phyloP scores from a whole-genome alignment of 805 yeast species.

The Candida wancherniae region DNA sequence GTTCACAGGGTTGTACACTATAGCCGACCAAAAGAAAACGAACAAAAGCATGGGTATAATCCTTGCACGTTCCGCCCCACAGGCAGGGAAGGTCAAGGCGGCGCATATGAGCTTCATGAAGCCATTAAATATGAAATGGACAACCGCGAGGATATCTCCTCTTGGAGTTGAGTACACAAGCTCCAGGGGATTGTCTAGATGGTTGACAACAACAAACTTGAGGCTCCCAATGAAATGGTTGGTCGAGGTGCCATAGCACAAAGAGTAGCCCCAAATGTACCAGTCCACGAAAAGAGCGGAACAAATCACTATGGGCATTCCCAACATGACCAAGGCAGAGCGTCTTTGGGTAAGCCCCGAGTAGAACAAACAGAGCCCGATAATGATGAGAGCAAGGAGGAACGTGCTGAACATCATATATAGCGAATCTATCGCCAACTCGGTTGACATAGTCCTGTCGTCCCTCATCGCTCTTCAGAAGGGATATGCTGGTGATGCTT shows the following conservation, averaged over 20 bases:
- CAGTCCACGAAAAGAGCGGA: slow-evolving; percentile 37
- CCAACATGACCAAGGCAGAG: slow-evolving; percentile 37
- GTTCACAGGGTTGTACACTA: slow-evolving; percentile 40
- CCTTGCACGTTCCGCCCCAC: slow-evolving; percentile 41
- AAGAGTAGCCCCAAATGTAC: slow-evolving; percentile 43
- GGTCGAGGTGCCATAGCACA: slow-evolving; percentile 32
- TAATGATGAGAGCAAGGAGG: slow-evolving; percentile 26
- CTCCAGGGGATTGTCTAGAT: slow-evolving; percentile 7
- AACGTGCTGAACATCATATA: slow-evolving; percentile 35
- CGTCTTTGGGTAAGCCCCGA: slow-evolving; percentile 41
- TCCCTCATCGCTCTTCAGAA: neutral
- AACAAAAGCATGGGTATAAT: slow-evolving; percentile 38
- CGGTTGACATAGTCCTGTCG: slow-evolving; percentile 4
- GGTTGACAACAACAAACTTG: slow-evolving; percentile 23
- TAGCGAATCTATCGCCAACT: slow-evolving; percentile 21
- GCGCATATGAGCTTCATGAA: slow-evolving; percentile 36
- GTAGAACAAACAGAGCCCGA: slow-evolving; percentile 38
- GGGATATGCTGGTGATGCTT: no score
- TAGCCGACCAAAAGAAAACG: slow-evolving; percentile 34
- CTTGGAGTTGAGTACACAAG: slow-evolving; percentile 29
- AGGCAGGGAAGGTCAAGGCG: slow-evolving; percentile 40
- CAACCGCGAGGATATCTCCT: slow-evolving; percentile 33
- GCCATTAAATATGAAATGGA: slow-evolving; percentile 38
- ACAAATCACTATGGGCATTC: slow-evolving; percentile 28
- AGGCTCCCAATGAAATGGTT: slow-evolving; percentile 34